Percentiles rank a stretch among this genome's conserved stretches.
Evolutionary conservation across 176 grass and related monocot genomes (phyloP).

Genomic region (Zoysia japonica): DNA sequence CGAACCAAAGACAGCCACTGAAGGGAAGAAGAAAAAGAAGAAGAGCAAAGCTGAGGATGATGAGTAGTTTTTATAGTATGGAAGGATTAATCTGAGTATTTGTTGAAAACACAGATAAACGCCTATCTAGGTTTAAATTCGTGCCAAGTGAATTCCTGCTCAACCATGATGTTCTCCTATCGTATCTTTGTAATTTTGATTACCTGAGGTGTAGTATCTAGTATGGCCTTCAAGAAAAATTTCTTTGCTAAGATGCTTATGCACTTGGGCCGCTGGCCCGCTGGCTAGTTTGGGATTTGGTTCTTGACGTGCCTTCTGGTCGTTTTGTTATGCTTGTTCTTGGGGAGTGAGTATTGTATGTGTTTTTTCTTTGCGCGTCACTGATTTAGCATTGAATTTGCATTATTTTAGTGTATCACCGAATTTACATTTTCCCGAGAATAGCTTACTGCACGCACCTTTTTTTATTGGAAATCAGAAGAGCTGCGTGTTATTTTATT

Average conservation of each 20-base stretch:
- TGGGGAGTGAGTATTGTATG: too few species aligned
- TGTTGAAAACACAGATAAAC: slow-evolving; percentile 26
- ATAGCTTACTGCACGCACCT: too few species aligned
- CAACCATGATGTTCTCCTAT: neutral
- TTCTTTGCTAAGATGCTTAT: neutral
- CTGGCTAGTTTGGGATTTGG: neutral
- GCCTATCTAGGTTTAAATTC: slow-evolving; percentile 23
- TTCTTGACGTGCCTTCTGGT: neutral
- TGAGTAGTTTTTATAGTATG: slow-evolving; percentile 28
- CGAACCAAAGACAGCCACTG: slow-evolving; percentile 39
- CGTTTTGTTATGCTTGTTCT: too few species aligned
- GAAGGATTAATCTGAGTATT: neutral
- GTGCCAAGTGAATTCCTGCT: neutral
- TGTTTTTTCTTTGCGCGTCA: too few species aligned
- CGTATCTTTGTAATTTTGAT: neutral
- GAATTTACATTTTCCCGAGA: too few species aligned
- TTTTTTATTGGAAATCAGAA: too few species aligned
- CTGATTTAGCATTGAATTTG: too few species aligned
- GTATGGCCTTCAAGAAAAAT: neutral
- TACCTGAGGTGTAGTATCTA: neutral
- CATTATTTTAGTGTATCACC: too few species aligned
- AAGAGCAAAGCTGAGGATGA: slow-evolving; percentile 42
- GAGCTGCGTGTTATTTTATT: too few species aligned
- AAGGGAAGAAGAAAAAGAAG: slow-evolving; percentile 73
- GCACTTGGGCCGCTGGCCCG: neutral